These are phyloP conservation scores for Volutella citrinella DNA, from an alignment of 2,329 filamentous ascomycete genomes.

Conservation along the genomic window DNA sequence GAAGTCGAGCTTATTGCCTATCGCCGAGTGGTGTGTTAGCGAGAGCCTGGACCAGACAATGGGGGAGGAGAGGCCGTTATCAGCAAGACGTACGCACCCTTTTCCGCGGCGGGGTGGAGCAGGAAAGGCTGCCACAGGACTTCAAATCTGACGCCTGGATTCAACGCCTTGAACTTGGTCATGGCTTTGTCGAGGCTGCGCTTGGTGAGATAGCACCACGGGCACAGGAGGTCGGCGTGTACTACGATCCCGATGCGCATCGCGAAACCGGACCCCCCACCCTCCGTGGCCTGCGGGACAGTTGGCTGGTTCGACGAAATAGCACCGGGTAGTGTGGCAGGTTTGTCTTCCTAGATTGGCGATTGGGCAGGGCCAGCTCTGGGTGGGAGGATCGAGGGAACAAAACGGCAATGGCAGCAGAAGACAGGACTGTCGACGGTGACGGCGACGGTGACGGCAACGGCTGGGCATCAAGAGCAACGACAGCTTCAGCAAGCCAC, in stretches of 20 bases:
- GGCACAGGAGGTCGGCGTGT: conserved; percentile 49
- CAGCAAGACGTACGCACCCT: conserved; percentile 18
- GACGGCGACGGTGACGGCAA: too few relatives aligned
- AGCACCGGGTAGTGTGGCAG: too few relatives aligned
- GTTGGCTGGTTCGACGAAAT: too few relatives aligned
- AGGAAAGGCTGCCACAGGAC: conserved; percentile 47
- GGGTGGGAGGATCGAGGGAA: too few relatives aligned
- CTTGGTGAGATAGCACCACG: conserved; percentile 51
- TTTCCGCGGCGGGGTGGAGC: conserved; percentile 35
- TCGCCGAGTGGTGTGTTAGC: conserved; percentile 3
- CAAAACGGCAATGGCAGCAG: too few relatives aligned
- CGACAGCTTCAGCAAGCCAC: too few relatives aligned
- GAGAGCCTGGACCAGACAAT: neutral
- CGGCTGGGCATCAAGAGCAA: too few relatives aligned
- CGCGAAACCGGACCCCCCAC: too few relatives aligned
- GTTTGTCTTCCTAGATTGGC: too few relatives aligned
- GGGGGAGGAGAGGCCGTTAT: neutral
- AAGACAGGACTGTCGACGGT: too few relatives aligned
- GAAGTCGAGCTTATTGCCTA: conserved; percentile 35
- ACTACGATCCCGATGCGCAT: conserved; percentile 38
- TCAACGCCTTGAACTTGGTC: conserved; percentile 32
- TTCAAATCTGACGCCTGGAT: conserved; percentile 45
- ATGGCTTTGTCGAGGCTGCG: conserved; percentile 46
- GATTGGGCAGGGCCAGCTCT: too few relatives aligned
- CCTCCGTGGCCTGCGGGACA: too few relatives aligned